These are phyloP conservation scores for Penicillium sp. DNA, from an alignment of 2,329 filamentous ascomycete genomes.

Conservation along the genomic window DNA sequence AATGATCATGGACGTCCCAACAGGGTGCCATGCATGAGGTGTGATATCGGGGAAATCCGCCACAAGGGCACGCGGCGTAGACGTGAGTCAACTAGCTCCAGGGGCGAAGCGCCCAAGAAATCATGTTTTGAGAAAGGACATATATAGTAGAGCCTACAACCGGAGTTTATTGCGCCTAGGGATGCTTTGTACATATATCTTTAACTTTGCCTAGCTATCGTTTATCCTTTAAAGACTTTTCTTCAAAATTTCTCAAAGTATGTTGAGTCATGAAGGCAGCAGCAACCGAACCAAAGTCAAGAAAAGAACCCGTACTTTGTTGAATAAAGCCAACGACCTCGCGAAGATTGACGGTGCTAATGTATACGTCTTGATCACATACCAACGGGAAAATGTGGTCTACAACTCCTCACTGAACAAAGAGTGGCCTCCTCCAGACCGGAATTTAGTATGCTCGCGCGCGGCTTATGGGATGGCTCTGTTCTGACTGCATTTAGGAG, in stretches of 20 bases:
- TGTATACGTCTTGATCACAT: conserved; percentile 1
- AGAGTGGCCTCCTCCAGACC: background rate
- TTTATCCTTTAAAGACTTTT: no score
- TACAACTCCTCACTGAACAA: conserved; percentile 1
- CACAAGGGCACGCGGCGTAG: conserved; percentile 3
- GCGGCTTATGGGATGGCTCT: no score
- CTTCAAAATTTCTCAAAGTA: no score
- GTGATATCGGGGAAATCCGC: conserved; percentile 2
- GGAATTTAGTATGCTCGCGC: background rate
- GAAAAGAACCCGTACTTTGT: background rate
- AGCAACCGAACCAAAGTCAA: background rate
- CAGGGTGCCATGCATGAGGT: conserved; percentile 7
- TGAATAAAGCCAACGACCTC: conserved; percentile 3
- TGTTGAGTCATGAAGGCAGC: no score
- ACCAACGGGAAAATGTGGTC: background rate
- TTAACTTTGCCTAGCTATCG: no score
- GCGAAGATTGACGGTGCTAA: background rate
- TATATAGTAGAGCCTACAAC: no score
- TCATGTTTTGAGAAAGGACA: background rate
- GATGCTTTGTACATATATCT: background rate
- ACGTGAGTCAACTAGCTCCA: conserved; percentile 3
- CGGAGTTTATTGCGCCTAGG: background rate
- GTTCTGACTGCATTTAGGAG: no score
- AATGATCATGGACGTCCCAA: conserved; percentile 11
- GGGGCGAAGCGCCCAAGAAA: background rate